phyloP scores from a whole-genome alignment of 257 asterid genomes.

The Nicotiana knightiana region DNA sequence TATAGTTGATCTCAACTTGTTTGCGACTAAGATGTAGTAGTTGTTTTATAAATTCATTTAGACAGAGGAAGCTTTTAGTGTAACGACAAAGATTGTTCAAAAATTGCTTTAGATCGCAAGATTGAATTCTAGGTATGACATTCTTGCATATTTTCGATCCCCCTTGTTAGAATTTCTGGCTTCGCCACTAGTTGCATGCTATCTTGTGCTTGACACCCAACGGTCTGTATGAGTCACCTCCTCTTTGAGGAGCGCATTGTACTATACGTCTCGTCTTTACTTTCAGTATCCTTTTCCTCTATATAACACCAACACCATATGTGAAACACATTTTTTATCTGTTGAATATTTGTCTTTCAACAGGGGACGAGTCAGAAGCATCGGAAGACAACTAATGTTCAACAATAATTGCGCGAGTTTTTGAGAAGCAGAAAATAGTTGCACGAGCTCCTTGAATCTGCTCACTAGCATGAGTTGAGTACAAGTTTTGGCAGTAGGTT shows the following conservation, averaged over 20 bases:
- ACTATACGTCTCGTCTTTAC: not conserved
- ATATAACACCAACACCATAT: not conserved
- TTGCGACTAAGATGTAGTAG: no score
- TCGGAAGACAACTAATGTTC: constrained; percentile 31
- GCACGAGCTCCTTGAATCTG: not conserved
- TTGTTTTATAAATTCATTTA: no score
- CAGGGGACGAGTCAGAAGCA: constrained; percentile 71
- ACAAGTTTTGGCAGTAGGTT: not conserved
- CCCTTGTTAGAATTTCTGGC: no score
- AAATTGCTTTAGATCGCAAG: no score
- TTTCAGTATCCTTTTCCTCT: not conserved
- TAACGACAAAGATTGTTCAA: no score
- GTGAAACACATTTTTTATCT: not conserved
- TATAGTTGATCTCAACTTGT: no score
- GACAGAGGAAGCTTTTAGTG: no score
- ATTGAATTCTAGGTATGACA: no score
- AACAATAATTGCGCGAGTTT: not conserved
- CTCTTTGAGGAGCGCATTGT: not conserved
- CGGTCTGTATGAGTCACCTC: not conserved
- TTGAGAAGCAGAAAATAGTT: not conserved
- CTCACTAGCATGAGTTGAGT: not conserved
- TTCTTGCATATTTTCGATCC: no score
- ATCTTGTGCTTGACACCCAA: not conserved
- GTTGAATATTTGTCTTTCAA: not conserved
- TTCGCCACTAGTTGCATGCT: not conserved